Evolutionary conservation across 2,329 filamentous ascomycete genomes (phyloP), one percentile per base, ranked within the genome.

Genomic region (Xylaria sp.): DNA sequence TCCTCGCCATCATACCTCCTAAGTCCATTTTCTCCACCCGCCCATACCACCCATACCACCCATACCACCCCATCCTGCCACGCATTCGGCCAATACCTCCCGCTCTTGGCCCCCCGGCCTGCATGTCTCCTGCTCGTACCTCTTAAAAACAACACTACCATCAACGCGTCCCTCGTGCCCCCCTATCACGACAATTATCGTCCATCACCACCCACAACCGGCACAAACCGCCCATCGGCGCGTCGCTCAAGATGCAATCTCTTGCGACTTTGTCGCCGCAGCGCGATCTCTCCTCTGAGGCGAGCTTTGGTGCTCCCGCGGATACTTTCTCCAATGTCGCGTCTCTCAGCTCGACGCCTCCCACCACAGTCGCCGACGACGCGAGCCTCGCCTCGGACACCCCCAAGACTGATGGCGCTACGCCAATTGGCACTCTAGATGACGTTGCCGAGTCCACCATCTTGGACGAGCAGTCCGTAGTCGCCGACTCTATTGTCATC

Each of bases 361-460:
- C 89, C 28, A 92, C 90, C 58, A 92, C 88, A 73, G 82, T 90
- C 72, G 87, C 86, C 75, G 90, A 92, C 77, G 85, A 83, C 74
- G 84, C 83, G 68, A 91, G 89, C 80, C 81, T 89, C 65, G 82
- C 83, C 63, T 87, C 86, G 48, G 79, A 82, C 48, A 83, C 87
- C 44, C 90, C 89, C 44, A 92, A 88, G 76, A 82, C 87, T 73
- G 87, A 87, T 73, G 87, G 90, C 77, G 82, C 82, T 72, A 81
- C 82, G 65, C 89, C 88, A 79, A 82, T 88, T 73, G 82, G 81
- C 62, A 83, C 83, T 59, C 74, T 80, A 59, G 83, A 79, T 40
- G 72, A 77, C 23, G 59, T 67, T 54, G 59, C 64, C 7, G 74
- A 72, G 49, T 23, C 70, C 3, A 53, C 72, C 23, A 77, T 79